These are phyloP conservation scores for Mycena kentingensis DNA, from an alignment of 768 basidiomycete species.

Conservation along the genomic window DNA sequence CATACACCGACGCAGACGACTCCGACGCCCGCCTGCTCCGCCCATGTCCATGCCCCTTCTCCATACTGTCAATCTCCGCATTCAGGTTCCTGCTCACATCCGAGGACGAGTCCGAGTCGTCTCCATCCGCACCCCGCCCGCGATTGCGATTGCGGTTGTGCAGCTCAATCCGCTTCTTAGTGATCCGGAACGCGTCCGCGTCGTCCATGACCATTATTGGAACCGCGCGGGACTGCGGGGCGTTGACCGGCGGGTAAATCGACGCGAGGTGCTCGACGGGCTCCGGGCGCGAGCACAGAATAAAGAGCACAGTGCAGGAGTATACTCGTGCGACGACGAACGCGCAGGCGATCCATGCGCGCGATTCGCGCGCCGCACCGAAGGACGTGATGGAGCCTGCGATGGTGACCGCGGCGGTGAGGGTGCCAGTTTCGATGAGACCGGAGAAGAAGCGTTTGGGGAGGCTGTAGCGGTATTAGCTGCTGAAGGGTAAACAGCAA, in stretches of 20 bases:
- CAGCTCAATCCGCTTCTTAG: conserved; percentile 10
- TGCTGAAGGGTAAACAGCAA: background rate
- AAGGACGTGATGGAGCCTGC: background rate
- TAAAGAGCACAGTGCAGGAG: conserved; percentile 14
- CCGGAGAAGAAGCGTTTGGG: background rate
- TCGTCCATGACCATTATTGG: conserved; percentile 8
- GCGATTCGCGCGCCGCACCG: background rate
- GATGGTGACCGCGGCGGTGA: conserved; percentile 4
- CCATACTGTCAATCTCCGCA: conserved; percentile 10
- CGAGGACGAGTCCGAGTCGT: conserved; percentile 9
- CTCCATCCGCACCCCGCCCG: background rate
- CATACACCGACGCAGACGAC: background rate
- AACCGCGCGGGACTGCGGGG: background rate
- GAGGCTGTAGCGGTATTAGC: background rate
- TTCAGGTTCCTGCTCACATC: conserved; percentile 16
- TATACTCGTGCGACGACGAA: conserved; percentile 13
- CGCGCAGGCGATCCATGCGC: conserved; percentile 13
- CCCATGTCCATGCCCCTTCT: background rate
- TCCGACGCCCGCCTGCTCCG: background rate
- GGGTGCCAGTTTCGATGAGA: conserved; percentile 7
- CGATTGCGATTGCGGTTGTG: background rate
- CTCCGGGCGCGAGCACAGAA: conserved; percentile 5
- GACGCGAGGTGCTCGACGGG: background rate
- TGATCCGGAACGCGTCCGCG: conserved; percentile 15
- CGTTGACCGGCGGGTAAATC: background rate